Percentiles rank a stretch among this genome's conserved stretches.
These are phyloP conservation scores for Cryptomeria japonica DNA, from an alignment of 75 land plant species.

Conservation along the genomic window DNA sequence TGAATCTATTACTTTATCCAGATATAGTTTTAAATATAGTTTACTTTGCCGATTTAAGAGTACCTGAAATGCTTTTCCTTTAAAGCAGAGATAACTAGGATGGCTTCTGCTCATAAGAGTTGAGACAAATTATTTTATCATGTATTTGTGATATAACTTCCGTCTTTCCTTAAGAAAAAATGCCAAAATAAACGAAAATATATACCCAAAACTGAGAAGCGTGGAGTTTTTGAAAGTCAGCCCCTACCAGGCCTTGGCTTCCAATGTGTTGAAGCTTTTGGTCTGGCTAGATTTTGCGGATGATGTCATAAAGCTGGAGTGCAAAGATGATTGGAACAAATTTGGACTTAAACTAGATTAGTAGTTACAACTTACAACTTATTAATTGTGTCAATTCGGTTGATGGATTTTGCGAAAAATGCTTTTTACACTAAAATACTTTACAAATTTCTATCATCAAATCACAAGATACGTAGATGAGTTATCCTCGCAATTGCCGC, in stretches of 20 bases:
- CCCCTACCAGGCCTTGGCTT: not conserved
- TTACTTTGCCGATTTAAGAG: not conserved
- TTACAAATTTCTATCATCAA: not conserved
- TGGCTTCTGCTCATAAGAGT: not conserved
- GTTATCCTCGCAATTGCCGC: no score
- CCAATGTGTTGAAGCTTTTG: not conserved
- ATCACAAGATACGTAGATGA: not conserved
- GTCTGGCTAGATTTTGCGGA: not conserved
- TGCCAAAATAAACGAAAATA: no score
- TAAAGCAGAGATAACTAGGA: not conserved
- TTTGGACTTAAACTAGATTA: not conserved
- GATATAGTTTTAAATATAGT: not conserved
- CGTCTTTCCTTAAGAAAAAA: not conserved
- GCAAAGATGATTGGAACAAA: not conserved
- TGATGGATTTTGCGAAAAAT: not conserved
- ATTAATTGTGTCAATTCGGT: not conserved
- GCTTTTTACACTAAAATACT: not conserved
- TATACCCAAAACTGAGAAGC: not conserved
- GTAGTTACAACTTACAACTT: not conserved
- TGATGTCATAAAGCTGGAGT: not conserved
- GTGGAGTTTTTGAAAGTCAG: not conserved
- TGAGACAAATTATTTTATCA: not conserved
- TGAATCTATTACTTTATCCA: not conserved
- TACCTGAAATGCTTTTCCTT: not conserved
- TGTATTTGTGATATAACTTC: not conserved